These are phyloP conservation scores for Dactylonectria estremocensis DNA, from an alignment of 2,329 filamentous ascomycete species.

Conservation along the genomic window DNA sequence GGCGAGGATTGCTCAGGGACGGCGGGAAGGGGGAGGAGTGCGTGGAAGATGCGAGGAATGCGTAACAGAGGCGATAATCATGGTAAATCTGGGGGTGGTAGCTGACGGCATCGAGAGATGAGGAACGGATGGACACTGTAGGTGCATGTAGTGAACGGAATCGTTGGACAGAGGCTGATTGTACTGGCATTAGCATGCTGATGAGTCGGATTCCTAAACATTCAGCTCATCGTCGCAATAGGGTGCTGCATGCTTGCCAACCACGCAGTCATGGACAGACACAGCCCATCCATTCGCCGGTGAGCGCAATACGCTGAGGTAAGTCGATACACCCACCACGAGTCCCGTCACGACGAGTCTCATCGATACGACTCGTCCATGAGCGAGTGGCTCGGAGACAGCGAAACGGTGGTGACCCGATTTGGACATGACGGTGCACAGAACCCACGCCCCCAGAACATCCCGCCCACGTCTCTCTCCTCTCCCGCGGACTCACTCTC, in stretches of 20 bases:
- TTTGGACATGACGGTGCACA: conserved; percentile 12
- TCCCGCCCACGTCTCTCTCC: neutral
- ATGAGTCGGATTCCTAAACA: neutral
- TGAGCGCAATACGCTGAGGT: conserved; percentile 20
- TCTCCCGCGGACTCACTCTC: neutral
- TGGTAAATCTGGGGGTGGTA: neutral
- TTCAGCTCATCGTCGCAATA: neutral
- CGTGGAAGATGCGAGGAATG: neutral
- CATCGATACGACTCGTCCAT: no score
- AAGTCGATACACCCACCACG: conserved; percentile 11
- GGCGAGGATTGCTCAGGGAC: conserved; percentile 27
- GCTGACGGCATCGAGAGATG: neutral
- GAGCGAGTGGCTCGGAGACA: conserved; percentile 10
- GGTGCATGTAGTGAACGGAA: neutral
- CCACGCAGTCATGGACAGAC: neutral
- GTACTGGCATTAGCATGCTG: neutral
- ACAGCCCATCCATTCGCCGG: conserved; percentile 9
- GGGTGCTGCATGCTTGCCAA: neutral
- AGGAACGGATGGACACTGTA: no score
- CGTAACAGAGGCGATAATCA: neutral
- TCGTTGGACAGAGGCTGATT: neutral
- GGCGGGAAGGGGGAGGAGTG: conserved; percentile 23
- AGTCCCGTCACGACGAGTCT: no score
- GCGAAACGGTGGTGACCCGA: conserved; percentile 22
- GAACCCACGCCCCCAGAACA: conserved; percentile 3